Conservation (phyloP, 2,329 filamentous ascomycete genomes). For the Onygenales sp. region DNA sequence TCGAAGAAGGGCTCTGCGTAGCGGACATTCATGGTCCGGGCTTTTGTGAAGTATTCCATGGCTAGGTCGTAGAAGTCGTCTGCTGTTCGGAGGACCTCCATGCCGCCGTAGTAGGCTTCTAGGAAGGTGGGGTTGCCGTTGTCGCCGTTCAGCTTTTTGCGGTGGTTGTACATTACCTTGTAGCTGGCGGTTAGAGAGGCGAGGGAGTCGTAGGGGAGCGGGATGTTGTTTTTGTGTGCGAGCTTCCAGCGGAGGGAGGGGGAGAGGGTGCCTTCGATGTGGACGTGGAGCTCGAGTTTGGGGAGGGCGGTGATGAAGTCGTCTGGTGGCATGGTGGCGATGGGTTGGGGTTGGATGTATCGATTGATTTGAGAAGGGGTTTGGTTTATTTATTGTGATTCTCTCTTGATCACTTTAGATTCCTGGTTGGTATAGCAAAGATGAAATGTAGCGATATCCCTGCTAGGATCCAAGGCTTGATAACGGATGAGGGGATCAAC, state of each 20-base stretch:
- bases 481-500: too few species aligned
- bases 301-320: too few species aligned
- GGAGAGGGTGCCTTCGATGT: conserved; percentile 39
- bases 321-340: too few species aligned
- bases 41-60: conserved; percentile 29
- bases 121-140: conserved; percentile 23
- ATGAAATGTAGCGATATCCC: too few species aligned
- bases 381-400: too few species aligned
- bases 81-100: conserved; percentile 25
- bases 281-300: too few species aligned
- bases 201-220: conserved; percentile 23
- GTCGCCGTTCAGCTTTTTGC: conserved; percentile 25
- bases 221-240: conserved; percentile 29
- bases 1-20: conserved; percentile 26
- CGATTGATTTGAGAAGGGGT: too few species aligned
- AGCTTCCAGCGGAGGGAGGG: conserved; percentile 34
- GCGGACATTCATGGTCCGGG: too few species aligned
- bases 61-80: conserved; percentile 33
- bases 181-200: conserved; percentile 29
- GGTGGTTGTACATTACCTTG: conserved; percentile 6
- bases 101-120: conserved; percentile 24
- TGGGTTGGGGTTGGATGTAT: too few species aligned
- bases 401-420: too few species aligned
- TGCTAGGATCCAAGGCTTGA: too few species aligned
- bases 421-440: too few species aligned